Conservation (phyloP, 768 basidiomycete genomes). For the Hortiboletus campestris region DNA sequence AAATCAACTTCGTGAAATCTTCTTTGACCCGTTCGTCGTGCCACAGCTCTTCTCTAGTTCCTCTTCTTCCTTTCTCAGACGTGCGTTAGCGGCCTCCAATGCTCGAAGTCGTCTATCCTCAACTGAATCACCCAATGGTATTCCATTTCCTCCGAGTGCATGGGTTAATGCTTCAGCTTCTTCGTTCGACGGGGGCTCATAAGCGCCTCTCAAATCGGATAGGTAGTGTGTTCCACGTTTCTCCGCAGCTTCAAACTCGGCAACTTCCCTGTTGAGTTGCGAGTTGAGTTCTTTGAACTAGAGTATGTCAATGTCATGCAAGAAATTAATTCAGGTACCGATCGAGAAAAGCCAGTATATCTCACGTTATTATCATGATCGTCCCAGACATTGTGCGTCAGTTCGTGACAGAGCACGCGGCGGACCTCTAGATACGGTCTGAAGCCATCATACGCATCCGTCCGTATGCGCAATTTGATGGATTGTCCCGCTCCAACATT, state of each 20-base stretch:
- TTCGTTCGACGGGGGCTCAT: conserved; percentile 53
- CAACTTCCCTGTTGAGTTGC: conserved; percentile 67
- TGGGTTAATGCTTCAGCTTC: conserved; percentile 54
- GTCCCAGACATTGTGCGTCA: conserved; percentile 72
- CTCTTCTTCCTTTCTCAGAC: conserved; percentile 64
- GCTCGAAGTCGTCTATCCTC: conserved; percentile 58
- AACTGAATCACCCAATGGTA: conserved; percentile 39
- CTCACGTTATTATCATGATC: conserved; percentile 73
- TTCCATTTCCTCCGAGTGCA: conserved; percentile 51
- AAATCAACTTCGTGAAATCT: neutral
- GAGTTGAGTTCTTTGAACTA: conserved; percentile 78
- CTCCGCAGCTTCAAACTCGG: conserved; percentile 58
- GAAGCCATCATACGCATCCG: conserved; percentile 72
- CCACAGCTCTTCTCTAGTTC: conserved; percentile 73
- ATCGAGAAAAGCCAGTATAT: neutral
- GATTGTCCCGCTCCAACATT: conserved; percentile 60
- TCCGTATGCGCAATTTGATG: conserved; percentile 69
- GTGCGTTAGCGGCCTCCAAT: conserved; percentile 59
- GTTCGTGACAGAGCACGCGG: conserved; percentile 72
- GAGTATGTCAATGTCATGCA: conserved; percentile 18
- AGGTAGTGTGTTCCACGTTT: conserved; percentile 56
- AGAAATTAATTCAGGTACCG: neutral
- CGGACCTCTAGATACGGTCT: conserved; percentile 62
- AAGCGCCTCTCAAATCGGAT: conserved; percentile 33
- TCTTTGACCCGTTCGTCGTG: conserved; percentile 34